These are phyloP conservation scores for Colletotrichum acutatum DNA, from an alignment of 2,329 filamentous ascomycete species.

Conservation along the genomic window DNA sequence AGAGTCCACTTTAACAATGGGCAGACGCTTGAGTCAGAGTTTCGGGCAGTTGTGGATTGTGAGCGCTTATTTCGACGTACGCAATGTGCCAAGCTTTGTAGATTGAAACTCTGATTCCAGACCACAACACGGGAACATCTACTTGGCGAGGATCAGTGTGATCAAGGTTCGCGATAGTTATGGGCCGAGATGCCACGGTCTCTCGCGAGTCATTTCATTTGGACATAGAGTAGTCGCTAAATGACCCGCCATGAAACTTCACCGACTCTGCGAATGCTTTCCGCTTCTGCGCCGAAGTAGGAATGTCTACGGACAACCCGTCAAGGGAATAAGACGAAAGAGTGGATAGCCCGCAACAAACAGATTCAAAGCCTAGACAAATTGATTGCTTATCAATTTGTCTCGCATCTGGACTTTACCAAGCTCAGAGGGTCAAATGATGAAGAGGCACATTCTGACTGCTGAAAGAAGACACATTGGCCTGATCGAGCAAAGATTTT, in stretches of 20 bases:
- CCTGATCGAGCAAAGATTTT: neutral
- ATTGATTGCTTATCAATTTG: neutral
- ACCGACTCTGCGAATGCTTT: neutral
- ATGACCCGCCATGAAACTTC: neutral
- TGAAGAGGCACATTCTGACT: neutral
- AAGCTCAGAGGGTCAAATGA: neutral
- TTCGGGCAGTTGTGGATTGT: neutral
- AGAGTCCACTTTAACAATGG: neutral
- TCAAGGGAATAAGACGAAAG: too few species aligned
- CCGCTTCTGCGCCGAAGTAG: neutral
- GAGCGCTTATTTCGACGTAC: constrained; percentile 18
- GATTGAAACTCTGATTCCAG: constrained; percentile 1
- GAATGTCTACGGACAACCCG: neutral
- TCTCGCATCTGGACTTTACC: neutral
- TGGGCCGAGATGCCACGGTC: neutral
- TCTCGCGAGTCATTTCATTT: neutral
- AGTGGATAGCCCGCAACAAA: neutral
- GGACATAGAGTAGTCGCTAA: neutral
- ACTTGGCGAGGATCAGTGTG: constrained; percentile 21
- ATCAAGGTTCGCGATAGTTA: constrained; percentile 9
- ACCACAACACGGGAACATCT: constrained; percentile 1
- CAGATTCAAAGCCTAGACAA: neutral
- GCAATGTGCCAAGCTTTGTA: constrained; percentile 16
- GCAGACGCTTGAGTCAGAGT: constrained; percentile 2
- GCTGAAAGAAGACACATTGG: neutral